These are phyloP conservation scores for Hawksworthiomyces lignivorus DNA, from an alignment of 2,329 filamentous ascomycete genomes.

Conservation along the genomic window DNA sequence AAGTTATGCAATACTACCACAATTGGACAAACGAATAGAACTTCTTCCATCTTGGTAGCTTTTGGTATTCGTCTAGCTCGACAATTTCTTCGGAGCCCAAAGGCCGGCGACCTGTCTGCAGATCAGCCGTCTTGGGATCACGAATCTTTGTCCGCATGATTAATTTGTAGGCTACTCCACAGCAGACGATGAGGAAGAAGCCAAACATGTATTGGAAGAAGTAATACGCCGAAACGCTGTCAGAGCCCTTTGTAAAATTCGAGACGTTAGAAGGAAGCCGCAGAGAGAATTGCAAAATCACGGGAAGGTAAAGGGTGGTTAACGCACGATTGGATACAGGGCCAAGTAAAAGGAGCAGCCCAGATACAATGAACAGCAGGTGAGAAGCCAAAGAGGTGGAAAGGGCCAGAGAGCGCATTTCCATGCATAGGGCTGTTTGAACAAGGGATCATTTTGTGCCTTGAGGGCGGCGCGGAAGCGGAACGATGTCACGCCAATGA, in stretches of 20 bases:
- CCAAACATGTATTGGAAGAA: constrained; percentile 10
- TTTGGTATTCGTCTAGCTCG: background rate
- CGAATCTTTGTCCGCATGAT: constrained; percentile 1
- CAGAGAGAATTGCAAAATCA: background rate
- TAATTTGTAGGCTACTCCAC: constrained; percentile 1
- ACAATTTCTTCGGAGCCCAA: background rate
- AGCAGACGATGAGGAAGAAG: background rate
- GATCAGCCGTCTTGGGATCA: background rate
- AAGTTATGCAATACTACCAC: too few species aligned
- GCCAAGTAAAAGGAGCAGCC: constrained; percentile 7
- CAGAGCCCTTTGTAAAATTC: background rate
- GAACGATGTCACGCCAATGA: constrained; percentile 6
- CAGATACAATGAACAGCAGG: constrained; percentile 4
- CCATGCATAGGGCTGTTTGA: background rate
- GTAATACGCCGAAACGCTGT: constrained; percentile 5
- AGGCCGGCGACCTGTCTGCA: constrained; percentile 1
- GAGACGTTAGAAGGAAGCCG: too few species aligned
- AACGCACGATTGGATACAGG: constrained; percentile 7
- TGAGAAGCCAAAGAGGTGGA: constrained; percentile 4
- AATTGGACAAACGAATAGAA: too few species aligned
- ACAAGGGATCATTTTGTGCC: constrained; percentile 5
- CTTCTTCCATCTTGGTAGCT: background rate
- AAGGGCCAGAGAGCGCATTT: constrained; percentile 6
- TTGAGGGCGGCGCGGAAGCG: constrained; percentile 7
- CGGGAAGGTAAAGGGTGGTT: too few species aligned